Evolutionary conservation across 208 protist genomes (phyloP).

Genomic region (Crithidia expoeki): DNA sequence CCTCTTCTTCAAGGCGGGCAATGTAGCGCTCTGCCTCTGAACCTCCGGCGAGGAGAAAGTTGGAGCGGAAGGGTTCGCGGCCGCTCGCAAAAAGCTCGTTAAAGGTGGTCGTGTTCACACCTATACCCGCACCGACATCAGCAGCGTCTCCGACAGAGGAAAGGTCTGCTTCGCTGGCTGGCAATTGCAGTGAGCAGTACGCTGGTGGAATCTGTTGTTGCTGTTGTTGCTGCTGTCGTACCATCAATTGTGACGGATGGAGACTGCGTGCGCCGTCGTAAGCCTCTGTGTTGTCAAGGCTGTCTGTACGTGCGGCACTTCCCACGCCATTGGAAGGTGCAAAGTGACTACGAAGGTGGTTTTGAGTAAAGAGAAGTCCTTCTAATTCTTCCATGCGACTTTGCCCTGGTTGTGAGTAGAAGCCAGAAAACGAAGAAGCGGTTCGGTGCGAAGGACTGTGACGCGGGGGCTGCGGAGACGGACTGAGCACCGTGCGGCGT

Average conservation of each 20-base stretch:
- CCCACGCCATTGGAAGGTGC: not conserved
- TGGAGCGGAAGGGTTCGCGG: not conserved
- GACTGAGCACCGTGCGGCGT: not conserved
- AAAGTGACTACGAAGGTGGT: slow-evolving; percentile 7
- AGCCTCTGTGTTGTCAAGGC: not conserved
- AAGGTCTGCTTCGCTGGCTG: not conserved
- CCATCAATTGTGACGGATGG: no score
- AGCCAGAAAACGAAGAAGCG: not conserved
- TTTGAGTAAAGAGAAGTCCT: slow-evolving; percentile 15
- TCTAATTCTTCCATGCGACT: slow-evolving; percentile 20
- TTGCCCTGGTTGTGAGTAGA: not conserved
- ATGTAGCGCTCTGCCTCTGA: slow-evolving; percentile 39
- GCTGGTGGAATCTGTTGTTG: not conserved
- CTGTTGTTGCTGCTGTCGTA: not conserved
- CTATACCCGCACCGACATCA: not conserved
- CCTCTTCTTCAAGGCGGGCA: slow-evolving; percentile 37
- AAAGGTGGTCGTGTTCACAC: not conserved
- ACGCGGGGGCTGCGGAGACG: not conserved
- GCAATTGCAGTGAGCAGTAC: not conserved
- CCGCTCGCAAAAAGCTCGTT: not conserved
- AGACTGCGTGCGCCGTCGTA: not conserved
- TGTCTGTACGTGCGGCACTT: not conserved
- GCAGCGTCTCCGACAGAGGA: not conserved
- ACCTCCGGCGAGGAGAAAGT: not conserved
- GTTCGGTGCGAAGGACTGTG: not conserved